Conservation (phyloP, 345 rosid genomes). For the Sisymbrium altissimum region DNA sequence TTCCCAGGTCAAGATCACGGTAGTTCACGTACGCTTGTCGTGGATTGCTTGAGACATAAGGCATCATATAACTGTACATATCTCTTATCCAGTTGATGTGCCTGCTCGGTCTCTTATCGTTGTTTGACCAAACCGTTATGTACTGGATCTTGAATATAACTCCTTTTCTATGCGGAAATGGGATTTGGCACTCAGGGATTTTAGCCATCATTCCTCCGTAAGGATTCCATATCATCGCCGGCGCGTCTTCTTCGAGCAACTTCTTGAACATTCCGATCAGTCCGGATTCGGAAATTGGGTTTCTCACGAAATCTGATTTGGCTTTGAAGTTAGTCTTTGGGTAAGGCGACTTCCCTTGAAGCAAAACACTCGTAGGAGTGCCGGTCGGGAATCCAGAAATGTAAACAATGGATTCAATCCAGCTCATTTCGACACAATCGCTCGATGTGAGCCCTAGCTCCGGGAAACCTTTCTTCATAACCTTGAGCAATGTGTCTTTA, state of each 20-base stretch:
- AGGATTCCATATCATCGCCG: conserved; percentile 55
- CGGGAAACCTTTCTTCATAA: conserved; percentile 47
- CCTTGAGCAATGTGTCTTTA: conserved; percentile 21
- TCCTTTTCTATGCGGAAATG: conserved; percentile 59
- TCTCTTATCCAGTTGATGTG: conserved; percentile 44
- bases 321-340: conserved; percentile 48
- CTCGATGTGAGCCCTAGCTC: conserved; percentile 44
- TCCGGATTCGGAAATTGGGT: conserved; percentile 24
- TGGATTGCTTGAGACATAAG: conserved; percentile 48
- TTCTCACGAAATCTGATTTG: conserved; percentile 48
- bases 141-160: conserved; percentile 48
- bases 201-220: conserved; percentile 60
- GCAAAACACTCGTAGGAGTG: conserved; percentile 35
- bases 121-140: conserved; percentile 34
- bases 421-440: conserved; percentile 51
- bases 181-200: conserved; percentile 39
- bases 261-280: conserved; percentile 46
- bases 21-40: conserved; percentile 56
- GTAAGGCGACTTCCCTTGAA: conserved; percentile 43
- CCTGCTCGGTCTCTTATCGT: conserved; percentile 4
- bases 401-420: conserved; percentile 51
- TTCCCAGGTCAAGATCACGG: conserved; percentile 57
- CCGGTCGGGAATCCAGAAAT: conserved; percentile 41
- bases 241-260: conserved; percentile 37
- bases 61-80: conserved; percentile 45